Evolutionary conservation across 1,284 basidiomycete species (phyloP).

Genomic region (Ustilago bromivora): DNA sequence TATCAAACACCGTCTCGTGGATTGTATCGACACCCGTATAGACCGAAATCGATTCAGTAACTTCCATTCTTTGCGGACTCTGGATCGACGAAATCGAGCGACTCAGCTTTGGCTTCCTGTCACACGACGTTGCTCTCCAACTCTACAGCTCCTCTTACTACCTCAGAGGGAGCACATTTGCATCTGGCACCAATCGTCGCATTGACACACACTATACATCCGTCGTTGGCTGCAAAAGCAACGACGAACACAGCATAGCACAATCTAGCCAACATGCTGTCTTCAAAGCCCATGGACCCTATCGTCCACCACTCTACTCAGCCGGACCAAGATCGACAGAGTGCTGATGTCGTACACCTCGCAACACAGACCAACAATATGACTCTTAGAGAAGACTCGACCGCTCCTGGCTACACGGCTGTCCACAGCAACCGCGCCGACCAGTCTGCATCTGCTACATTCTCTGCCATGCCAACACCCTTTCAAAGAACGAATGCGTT

Average conservation of each 20-base stretch:
- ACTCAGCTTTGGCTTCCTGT: neutral
- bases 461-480: constrained; percentile 17
- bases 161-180: neutral
- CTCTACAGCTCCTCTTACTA: neutral
- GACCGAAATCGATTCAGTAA: neutral
- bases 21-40: neutral
- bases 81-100: neutral
- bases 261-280: constrained; percentile 38
- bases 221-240: constrained; percentile 11
- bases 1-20: neutral
- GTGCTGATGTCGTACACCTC: constrained; percentile 40
- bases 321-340: constrained; percentile 18
- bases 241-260: constrained; percentile 2
- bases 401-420: constrained; percentile 52
- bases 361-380: constrained; percentile 44
- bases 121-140: neutral
- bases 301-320: constrained; percentile 47
- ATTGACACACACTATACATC: neutral
- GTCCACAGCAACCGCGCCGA: constrained; percentile 14
- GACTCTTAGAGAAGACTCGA: constrained; percentile 50
- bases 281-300: constrained; percentile 54
- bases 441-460: constrained; percentile 10
- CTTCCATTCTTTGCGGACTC: neutral
- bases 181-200: neutral
- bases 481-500: constrained; percentile 2